Conservation (phyloP, 1,284 basidiomycete species). For the Exobasidium rhododendri region DNA sequence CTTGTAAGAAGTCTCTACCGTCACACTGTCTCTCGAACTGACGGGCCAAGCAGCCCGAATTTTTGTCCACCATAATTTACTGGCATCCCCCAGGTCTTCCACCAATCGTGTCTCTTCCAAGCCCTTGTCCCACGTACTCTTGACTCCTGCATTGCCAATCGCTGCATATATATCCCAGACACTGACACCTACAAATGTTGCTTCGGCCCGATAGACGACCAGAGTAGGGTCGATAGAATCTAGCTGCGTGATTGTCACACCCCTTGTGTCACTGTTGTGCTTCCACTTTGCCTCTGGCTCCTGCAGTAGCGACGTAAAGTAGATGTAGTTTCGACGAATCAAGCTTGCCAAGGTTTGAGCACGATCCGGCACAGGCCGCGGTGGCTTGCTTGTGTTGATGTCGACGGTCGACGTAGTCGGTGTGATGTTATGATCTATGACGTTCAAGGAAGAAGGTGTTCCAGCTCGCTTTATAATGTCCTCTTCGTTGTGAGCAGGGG, state of each 20-base stretch:
- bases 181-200: slow-evolving; percentile 92
- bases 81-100: slow-evolving; percentile 74
- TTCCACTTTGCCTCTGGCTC: slow-evolving; percentile 99
- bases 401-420: not conserved
- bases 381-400: not conserved
- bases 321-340: slow-evolving; percentile 87
- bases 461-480: slow-evolving; percentile 4
- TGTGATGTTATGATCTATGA: not conserved
- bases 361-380: slow-evolving; percentile 9
- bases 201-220: slow-evolving; percentile 92
- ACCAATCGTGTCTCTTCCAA: slow-evolving; percentile 79
- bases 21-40: slow-evolving; percentile 76
- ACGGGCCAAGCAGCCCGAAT: slow-evolving; percentile 42
- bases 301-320: slow-evolving; percentile 93
- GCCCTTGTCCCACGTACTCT: slow-evolving; percentile 82
- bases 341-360: slow-evolving; percentile 67
- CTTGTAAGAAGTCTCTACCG: slow-evolving; percentile 94
- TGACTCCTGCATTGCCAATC: slow-evolving; percentile 76
- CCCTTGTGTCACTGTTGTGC: slow-evolving; percentile 73
- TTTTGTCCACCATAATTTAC: slow-evolving; percentile 60
- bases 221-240: slow-evolving; percentile 96
- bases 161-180: slow-evolving; percentile 94
- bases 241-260: slow-evolving; percentile 76
- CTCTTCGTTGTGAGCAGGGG: slow-evolving; percentile 26
- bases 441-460: not conserved